phyloP scores from a whole-genome alignment of 306 rosid genomes.

The Hippophae tibetana region DNA sequence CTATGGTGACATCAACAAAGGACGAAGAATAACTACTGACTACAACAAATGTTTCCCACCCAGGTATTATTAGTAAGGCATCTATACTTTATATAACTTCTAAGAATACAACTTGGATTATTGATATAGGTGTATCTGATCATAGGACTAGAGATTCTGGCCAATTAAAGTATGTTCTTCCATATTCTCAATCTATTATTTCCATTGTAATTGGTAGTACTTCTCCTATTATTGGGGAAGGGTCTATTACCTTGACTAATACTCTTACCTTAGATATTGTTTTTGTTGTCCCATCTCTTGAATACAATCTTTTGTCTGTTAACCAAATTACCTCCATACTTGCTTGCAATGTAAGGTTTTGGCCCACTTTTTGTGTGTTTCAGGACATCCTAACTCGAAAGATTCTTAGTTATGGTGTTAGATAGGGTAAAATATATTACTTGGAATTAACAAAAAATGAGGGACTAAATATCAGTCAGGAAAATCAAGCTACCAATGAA shows the following conservation, averaged over 20 bases:
- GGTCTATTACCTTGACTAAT: too few relatives aligned
- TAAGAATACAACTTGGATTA: not conserved
- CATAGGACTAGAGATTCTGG: too few relatives aligned
- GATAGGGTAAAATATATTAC: not conserved
- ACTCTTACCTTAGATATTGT: not conserved
- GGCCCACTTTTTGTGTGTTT: not conserved
- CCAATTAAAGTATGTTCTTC: too few relatives aligned
- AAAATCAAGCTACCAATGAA: too few relatives aligned
- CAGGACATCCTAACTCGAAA: not conserved
- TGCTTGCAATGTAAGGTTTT: not conserved
- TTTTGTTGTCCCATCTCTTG: not conserved
- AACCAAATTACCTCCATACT: not conserved
- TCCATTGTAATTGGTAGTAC: too few relatives aligned
- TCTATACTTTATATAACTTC: not conserved
- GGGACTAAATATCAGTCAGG: too few relatives aligned
- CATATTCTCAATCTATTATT: too few relatives aligned
- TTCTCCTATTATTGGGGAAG: too few relatives aligned
- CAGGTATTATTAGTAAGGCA: not conserved
- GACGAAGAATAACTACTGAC: not conserved
- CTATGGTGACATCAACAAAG: too few relatives aligned
- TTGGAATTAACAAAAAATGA: too few relatives aligned
- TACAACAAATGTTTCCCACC: not conserved
- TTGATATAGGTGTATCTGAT: too few relatives aligned
- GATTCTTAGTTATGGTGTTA: conserved; percentile 5
- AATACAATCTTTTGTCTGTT: not conserved